A percentile compares a stretch with the other conserved stretches of the same genome.
phyloP scores from a whole-genome alignment of 2,329 filamentous ascomycete genomes.

The Ustulina deusta region DNA sequence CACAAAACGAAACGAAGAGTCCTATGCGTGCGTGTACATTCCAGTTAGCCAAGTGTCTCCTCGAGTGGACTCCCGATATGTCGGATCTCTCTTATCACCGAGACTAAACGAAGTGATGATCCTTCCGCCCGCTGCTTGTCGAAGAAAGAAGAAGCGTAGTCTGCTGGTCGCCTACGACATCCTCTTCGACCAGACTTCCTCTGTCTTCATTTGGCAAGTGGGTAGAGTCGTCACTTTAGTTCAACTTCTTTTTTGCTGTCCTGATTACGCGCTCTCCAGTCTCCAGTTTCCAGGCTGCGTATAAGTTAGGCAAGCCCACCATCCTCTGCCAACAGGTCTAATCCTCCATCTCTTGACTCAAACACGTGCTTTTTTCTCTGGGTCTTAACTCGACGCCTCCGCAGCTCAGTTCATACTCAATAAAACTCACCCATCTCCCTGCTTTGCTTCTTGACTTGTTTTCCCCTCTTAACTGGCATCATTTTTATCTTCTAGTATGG shows the following conservation, averaged over 20 bases:
- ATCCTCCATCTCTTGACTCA: constrained; percentile 8
- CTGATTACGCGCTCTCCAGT: constrained; percentile 14
- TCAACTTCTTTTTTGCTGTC: constrained; percentile 2
- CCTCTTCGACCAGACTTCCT: constrained; percentile 14
- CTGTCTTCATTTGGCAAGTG: constrained; percentile 23
- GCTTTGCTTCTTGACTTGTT: constrained; percentile 14
- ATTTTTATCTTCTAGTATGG: constrained; percentile 57
- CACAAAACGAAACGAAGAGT: constrained; percentile 10
- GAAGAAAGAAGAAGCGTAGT: constrained; percentile 5
- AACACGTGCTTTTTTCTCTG: constrained; percentile 4
- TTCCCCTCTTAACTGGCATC: constrained; percentile 24
- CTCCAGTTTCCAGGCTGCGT: neutral
- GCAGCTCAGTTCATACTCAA: constrained; percentile 16
- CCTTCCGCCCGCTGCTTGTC: constrained; percentile 13
- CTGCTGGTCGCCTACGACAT: constrained; percentile 3
- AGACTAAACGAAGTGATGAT: constrained; percentile 21
- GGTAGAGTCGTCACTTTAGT: constrained; percentile 13
- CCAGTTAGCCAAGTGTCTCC: constrained; percentile 31
- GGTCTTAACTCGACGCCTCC: neutral
- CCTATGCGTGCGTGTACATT: constrained; percentile 1
- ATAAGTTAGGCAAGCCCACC: constrained; percentile 26
- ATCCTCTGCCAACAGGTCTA: constrained; percentile 10
- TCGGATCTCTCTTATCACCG: constrained; percentile 10
- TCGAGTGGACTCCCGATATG: neutral
- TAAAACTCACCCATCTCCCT: neutral